Evolutionary conservation across 257 asterid genomes (phyloP).

Genomic region (Solanum sitiens): DNA sequence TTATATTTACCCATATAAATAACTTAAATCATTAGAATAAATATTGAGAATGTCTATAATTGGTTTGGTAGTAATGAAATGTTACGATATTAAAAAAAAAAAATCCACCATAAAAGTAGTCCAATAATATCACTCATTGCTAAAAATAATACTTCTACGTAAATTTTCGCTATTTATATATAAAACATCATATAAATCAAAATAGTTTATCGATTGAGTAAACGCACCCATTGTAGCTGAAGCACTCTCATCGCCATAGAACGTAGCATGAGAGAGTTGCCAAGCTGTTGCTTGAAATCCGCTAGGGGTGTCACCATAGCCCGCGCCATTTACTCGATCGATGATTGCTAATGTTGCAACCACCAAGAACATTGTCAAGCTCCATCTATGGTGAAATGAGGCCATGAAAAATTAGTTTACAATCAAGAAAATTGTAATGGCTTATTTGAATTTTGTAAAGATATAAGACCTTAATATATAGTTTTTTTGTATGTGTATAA

Average conservation of each 20-base stretch:
- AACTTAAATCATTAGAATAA: background rate
- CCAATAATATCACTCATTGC: background rate
- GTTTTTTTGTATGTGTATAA: background rate
- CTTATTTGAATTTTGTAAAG: constrained; percentile 8
- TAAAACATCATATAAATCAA: background rate
- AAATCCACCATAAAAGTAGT: background rate
- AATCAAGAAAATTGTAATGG: background rate
- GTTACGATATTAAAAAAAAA: too few species aligned
- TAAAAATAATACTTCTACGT: background rate
- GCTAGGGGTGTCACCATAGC: constrained; percentile 7
- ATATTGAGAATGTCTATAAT: background rate
- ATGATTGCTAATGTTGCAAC: constrained; percentile 11
- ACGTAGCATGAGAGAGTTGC: constrained; percentile 54
- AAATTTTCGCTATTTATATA: background rate
- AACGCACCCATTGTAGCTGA: constrained; percentile 46
- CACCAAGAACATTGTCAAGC: constrained; percentile 12
- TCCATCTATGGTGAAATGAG: constrained; percentile 22
- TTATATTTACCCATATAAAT: background rate
- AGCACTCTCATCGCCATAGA: constrained; percentile 62
- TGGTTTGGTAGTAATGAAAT: background rate
- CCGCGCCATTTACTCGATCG: constrained; percentile 16
- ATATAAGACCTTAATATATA: constrained; percentile 14
- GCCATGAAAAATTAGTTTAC: constrained; percentile 17
- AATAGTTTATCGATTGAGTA: background rate
- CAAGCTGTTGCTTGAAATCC: constrained; percentile 27